Conservation (phyloP, 192 early-diverging fungal genomes). For the Geranomyces michiganensis region DNA sequence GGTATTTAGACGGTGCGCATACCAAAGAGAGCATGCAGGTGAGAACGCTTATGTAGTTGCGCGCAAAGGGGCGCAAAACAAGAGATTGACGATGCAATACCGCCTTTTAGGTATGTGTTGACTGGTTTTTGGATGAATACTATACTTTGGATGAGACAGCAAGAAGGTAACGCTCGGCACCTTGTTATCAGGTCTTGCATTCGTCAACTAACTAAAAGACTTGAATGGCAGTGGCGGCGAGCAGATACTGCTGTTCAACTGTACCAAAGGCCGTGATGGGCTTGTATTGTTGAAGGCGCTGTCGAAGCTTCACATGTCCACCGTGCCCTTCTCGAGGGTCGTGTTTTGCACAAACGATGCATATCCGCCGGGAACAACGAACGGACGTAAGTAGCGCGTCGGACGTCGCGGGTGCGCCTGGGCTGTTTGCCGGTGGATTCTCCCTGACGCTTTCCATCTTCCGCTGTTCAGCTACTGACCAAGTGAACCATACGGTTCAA, state of each 20-base stretch:
- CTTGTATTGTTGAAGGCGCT: slow-evolving; percentile 69
- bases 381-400: slow-evolving; percentile 10
- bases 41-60: not conserved
- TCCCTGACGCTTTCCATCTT: not conserved
- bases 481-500: slow-evolving; percentile 69
- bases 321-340: slow-evolving; percentile 60
- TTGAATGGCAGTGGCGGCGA: slow-evolving; percentile 5
- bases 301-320: slow-evolving; percentile 38
- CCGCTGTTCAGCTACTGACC: slow-evolving; percentile 48
- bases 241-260: slow-evolving; percentile 84
- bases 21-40: slow-evolving; percentile 83
- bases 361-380: slow-evolving; percentile 18
- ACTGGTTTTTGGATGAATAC: slow-evolving; percentile 50
- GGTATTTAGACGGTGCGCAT: slow-evolving; percentile 95
- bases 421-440: not conserved
- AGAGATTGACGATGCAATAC: not conserved
- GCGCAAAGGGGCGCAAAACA: not conserved
- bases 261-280: slow-evolving; percentile 75
- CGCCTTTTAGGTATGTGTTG: slow-evolving; percentile 43
- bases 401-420: not conserved
- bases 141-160: not conserved
- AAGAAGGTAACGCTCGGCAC: not conserved
- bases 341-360: slow-evolving; percentile 80
- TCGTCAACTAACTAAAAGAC: no score
- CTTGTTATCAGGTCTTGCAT: no score